Conservation (phyloP, 208 protist genomes). For the Endotrypanum monterogeii region DNA sequence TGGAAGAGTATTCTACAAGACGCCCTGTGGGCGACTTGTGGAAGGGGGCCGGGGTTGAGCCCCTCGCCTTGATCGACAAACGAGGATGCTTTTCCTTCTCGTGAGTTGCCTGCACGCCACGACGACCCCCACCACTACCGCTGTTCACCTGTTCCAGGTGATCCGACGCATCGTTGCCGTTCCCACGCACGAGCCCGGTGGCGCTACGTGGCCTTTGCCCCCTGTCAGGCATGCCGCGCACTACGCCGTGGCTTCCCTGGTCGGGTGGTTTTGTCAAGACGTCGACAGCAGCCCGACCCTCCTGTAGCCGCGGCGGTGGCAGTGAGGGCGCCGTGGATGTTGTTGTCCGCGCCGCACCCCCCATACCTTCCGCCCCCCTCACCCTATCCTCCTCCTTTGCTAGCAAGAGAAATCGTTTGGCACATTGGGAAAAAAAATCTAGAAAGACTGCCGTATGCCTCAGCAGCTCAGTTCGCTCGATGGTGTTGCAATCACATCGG, state of each 20-base stretch:
- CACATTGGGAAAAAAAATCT: conserved; percentile 21
- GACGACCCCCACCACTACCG: background rate
- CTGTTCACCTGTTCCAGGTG: background rate
- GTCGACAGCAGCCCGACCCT: background rate
- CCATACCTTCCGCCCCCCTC: too few relatives aligned
- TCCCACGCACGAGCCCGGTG: background rate
- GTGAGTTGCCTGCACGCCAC: background rate
- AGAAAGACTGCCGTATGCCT: conserved; percentile 29
- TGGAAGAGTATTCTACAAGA: background rate
- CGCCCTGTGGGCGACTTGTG: background rate
- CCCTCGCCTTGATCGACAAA: background rate
- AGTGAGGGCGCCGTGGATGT: background rate
- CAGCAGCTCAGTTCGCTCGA: conserved; percentile 15
- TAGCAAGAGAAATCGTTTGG: conserved; percentile 14
- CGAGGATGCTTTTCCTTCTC: background rate
- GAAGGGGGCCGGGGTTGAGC: too few relatives aligned
- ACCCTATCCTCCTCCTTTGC: conserved; percentile 8
- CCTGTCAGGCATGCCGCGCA: background rate
- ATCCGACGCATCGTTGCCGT: background rate
- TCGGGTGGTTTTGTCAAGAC: background rate
- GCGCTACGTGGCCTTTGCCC: background rate
- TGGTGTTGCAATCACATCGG: background rate
- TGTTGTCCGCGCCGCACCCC: too few relatives aligned
- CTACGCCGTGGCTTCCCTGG: background rate
- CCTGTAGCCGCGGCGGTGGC: background rate